phyloP scores from a whole-genome alignment of 2,329 filamentous ascomycete genomes.

The Juglanconis oblonga region DNA sequence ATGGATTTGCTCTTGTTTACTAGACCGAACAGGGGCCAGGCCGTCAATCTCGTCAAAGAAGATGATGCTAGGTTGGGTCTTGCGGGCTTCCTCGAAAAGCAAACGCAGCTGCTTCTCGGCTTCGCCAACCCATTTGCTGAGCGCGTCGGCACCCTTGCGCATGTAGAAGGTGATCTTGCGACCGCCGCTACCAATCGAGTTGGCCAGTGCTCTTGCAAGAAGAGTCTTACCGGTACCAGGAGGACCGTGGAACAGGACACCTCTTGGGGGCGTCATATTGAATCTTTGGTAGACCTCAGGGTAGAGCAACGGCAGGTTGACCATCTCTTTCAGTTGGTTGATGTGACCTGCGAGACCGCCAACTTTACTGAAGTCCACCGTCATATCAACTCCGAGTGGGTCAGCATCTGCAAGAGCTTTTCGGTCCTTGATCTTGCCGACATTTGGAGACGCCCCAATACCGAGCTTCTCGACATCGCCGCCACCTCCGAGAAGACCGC shows the following conservation, averaged over 20 bases:
- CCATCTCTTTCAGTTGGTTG: conserved; percentile 98
- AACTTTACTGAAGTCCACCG: conserved; percentile 90
- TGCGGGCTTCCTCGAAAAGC: conserved; percentile 91
- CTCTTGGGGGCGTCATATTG: conserved; percentile 88
- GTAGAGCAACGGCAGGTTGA: conserved; percentile 88
- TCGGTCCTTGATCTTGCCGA: conserved; percentile 91
- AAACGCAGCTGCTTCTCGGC: conserved; percentile 91
- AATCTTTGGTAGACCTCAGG: conserved; percentile 91
- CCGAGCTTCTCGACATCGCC: conserved; percentile 30
- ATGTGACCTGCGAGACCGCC: conserved; percentile 92
- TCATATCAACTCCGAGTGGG: conserved; percentile 87
- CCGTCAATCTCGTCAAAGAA: conserved; percentile 99
- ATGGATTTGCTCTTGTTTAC: conserved; percentile 98
- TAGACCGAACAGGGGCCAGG: conserved; percentile 89
- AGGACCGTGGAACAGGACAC: conserved; percentile 94
- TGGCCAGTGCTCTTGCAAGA: conserved; percentile 88
- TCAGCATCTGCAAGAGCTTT: conserved; percentile 92
- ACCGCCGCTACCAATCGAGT: conserved; percentile 82
- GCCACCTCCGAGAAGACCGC: conserved; percentile 37
- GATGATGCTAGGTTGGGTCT: conserved; percentile 96
- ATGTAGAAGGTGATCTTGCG: conserved; percentile 99
- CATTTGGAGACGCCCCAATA: conserved; percentile 62
- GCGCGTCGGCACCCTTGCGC: conserved; percentile 94
- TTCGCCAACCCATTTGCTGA: conserved; percentile 99
- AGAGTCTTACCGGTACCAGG: conserved; percentile 97